Evolutionary conservation across 495 filamentous ascomycete genomes (phyloP).

Genomic region (Copromyces sp.): DNA sequence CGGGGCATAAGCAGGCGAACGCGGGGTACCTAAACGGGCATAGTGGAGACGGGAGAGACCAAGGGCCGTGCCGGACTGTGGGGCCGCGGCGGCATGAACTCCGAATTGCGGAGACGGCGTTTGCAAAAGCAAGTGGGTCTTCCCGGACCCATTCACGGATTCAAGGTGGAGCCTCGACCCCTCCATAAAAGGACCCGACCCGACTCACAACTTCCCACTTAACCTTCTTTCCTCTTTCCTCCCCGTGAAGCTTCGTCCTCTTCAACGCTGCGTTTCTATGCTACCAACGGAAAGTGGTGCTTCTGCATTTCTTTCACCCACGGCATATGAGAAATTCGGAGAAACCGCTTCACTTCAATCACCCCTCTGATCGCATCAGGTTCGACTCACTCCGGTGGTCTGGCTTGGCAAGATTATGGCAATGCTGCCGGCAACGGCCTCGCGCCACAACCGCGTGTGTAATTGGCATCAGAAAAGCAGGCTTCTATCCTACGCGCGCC

Average conservation of each 20-base stretch:
- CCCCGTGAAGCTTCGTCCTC: neutral
- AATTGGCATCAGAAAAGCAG: slow-evolving; percentile 21
- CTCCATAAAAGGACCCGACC: neutral
- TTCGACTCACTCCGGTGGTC: neutral
- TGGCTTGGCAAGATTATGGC: neutral
- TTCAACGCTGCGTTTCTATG: neutral
- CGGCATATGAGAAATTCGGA: neutral
- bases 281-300: neutral
- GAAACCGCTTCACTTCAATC: neutral
- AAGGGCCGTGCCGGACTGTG: neutral
- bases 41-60: neutral
- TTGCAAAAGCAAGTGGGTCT: neutral
- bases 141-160: neutral
- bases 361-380: neutral
- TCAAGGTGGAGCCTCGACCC: neutral
- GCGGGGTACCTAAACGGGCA: neutral
- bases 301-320: neutral
- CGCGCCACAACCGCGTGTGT: slow-evolving; percentile 10
- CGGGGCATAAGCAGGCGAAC: neutral
- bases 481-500: neutral
- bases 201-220: neutral
- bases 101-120: neutral
- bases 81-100: neutral
- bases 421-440: slow-evolving; percentile 16
- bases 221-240: neutral